phyloP scores from a whole-genome alignment of 2,329 filamentous ascomycete genomes.

The Colletotrichum acutatum region DNA sequence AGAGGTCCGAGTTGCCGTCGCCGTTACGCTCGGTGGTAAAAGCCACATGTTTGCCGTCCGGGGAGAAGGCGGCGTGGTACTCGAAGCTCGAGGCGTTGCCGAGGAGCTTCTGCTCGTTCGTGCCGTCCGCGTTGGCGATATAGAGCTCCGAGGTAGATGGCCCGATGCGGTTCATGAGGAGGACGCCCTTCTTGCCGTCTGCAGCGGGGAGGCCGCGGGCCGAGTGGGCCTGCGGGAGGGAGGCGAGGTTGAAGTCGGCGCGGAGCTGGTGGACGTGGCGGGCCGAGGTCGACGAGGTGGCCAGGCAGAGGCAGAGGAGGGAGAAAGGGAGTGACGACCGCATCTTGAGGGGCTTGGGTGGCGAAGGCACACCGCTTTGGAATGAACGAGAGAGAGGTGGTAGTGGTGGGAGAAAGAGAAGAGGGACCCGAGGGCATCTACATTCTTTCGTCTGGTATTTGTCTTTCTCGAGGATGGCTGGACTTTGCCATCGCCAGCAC shows the following conservation, averaged over 20 bases:
- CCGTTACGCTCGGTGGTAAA: constrained; percentile 27
- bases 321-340: constrained; percentile 13
- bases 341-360: constrained; percentile 1
- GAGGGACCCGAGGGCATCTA: background rate
- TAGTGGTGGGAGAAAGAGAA: background rate
- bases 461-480: background rate
- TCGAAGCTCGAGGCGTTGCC: constrained; percentile 8
- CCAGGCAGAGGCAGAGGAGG: constrained; percentile 7
- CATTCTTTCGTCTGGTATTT: constrained; percentile 7
- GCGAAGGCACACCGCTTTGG: background rate
- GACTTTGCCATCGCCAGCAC: background rate
- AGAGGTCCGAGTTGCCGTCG: constrained; percentile 26
- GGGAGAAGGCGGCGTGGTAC: constrained; percentile 21
- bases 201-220: constrained; percentile 23
- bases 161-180: constrained; percentile 28
- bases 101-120: constrained; percentile 19
- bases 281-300: background rate
- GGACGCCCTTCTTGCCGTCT: constrained; percentile 26
- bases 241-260: constrained; percentile 5
- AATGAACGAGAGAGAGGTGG: background rate
- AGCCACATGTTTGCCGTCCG: constrained; percentile 16
- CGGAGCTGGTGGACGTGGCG: constrained; percentile 25
- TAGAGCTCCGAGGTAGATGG: constrained; percentile 23
- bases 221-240: constrained; percentile 20
- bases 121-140: constrained; percentile 28